A percentile compares a stretch with the other conserved stretches of the same genome.
phyloP scores from a whole-genome alignment of 2,329 filamentous ascomycete species.

The Trichophyton benhamiae region DNA sequence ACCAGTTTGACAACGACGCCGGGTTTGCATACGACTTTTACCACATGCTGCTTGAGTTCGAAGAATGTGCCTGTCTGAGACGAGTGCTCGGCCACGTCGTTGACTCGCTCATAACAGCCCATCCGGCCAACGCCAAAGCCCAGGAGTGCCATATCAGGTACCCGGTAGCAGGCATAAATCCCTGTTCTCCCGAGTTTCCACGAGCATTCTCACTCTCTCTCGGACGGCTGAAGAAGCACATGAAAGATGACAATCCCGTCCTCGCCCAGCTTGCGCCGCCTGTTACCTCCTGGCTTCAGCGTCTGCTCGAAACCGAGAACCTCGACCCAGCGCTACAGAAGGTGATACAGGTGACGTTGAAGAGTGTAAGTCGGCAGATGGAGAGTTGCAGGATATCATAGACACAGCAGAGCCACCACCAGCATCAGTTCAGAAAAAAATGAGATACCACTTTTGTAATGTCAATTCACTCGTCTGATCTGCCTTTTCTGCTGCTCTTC shows the following conservation, averaged over 20 bases:
- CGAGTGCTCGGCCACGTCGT: conserved; percentile 65
- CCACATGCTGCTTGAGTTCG: conserved; percentile 61
- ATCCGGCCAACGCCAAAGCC: conserved; percentile 50
- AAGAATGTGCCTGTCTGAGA: conserved; percentile 49
- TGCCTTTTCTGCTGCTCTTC: conserved; percentile 43
- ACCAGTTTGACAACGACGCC: conserved; percentile 58
- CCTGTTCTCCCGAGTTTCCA: conserved; percentile 59
- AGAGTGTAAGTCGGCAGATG: conserved; percentile 22
- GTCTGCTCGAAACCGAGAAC: conserved; percentile 33
- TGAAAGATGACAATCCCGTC: conserved; percentile 23
- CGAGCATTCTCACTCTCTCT: conserved; percentile 55
- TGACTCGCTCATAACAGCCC: conserved; percentile 45
- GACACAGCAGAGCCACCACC: neutral
- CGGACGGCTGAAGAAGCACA: conserved; percentile 45
- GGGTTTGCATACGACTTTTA: conserved; percentile 66
- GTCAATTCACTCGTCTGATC: conserved; percentile 1
- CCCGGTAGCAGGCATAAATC: conserved; percentile 53
- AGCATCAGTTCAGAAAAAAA: neutral
- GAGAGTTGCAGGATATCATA: neutral
- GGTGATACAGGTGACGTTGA: conserved; percentile 36
- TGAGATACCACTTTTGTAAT: neutral
- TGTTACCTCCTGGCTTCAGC: conserved; percentile 39
- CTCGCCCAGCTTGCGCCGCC: conserved; percentile 32
- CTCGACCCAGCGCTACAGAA: conserved; percentile 43
- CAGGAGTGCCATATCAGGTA: conserved; percentile 60